These are phyloP conservation scores for Kokia cookei DNA, from an alignment of 441 rosid species.

Conservation along the genomic window DNA sequence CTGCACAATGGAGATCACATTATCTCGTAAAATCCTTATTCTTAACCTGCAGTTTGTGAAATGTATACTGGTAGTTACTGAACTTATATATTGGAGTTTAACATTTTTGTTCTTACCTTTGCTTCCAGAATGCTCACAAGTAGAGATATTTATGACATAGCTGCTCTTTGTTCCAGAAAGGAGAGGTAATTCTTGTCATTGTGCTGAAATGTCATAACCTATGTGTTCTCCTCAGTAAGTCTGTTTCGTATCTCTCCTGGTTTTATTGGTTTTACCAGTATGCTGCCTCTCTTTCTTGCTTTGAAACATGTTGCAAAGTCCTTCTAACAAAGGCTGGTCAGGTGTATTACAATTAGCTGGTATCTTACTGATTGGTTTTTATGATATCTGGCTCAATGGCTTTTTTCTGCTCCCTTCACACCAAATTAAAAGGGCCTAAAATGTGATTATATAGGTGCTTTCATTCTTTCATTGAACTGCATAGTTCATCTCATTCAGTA, in stretches of 20 bases:
- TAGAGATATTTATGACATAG: constrained; percentile 68
- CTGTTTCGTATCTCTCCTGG: neutral
- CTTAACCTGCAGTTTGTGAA: neutral
- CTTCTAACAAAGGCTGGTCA: neutral
- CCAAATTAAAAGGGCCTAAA: neutral
- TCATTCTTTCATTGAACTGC: neutral
- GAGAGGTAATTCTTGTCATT: constrained; percentile 49
- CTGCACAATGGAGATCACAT: neutral
- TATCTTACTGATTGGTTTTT: neutral
- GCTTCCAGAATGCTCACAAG: constrained; percentile 46
- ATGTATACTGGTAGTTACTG: neutral
- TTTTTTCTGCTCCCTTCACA: neutral
- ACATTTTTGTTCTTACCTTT: neutral
- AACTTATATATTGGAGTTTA: neutral
- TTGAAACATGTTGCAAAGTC: neutral
- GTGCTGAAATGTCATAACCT: neutral
- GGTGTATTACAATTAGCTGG: neutral
- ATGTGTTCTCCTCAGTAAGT: neutral
- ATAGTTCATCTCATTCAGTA: neutral
- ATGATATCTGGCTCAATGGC: neutral
- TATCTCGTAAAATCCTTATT: neutral
- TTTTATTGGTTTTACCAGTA: neutral
- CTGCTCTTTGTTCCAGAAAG: constrained; percentile 63
- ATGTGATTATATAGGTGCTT: neutral
- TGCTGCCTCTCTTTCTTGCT: neutral